phyloP scores from a whole-genome alignment of 2,329 filamentous ascomycete species.

The Colletotrichum cuscutae region DNA sequence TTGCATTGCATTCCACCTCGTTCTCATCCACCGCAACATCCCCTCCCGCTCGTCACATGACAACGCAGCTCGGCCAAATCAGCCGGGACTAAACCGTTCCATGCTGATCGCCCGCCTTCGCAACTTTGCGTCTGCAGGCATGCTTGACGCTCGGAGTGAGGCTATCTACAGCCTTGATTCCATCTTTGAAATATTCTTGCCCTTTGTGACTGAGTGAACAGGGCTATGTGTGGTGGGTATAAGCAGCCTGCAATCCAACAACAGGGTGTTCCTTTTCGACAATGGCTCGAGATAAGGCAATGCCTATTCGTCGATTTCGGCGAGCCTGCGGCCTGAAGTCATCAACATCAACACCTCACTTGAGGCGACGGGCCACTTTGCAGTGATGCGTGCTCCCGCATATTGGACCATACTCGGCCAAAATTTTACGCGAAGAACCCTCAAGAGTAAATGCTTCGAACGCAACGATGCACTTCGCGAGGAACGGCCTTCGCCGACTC shows the following conservation, averaged over 20 bases:
- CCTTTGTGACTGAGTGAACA: background rate
- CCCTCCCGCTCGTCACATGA: slow-evolving; percentile 20
- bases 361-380: slow-evolving; percentile 15
- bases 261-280: too few relatives aligned
- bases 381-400: slow-evolving; percentile 10
- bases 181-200: background rate
- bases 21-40: background rate
- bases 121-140: slow-evolving; percentile 17
- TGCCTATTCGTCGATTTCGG: background rate
- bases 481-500: background rate
- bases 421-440: background rate
- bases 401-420: background rate
- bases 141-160: background rate
- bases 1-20: slow-evolving; percentile 12
- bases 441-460: background rate
- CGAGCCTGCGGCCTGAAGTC: background rate
- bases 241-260: background rate
- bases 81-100: background rate
- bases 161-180: background rate
- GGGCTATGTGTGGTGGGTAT: background rate
- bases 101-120: slow-evolving; percentile 2
- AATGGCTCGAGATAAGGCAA: too few relatives aligned
- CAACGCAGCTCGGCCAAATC: slow-evolving; percentile 4
- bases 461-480: background rate
- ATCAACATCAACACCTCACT: slow-evolving; percentile 19